These are phyloP conservation scores for Aspergillus sclerotialis DNA, from an alignment of 2,329 filamentous ascomycete species.

Conservation along the genomic window DNA sequence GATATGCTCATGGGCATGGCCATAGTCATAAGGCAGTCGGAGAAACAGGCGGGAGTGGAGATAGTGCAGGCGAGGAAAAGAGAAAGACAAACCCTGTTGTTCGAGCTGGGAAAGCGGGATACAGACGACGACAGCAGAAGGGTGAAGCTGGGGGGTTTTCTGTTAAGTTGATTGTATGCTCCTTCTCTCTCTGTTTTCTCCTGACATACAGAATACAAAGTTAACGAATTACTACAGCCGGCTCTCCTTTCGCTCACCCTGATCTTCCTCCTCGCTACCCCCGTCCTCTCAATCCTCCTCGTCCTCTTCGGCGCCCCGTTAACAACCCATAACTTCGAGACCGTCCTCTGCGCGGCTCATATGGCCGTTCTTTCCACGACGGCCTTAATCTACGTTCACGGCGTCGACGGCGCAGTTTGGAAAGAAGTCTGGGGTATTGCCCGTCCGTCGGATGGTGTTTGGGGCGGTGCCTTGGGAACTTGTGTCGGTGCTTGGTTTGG, in stretches of 20 bases:
- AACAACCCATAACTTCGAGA: constrained; percentile 71
- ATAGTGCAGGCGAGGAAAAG: too few relatives aligned
- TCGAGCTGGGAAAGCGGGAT: too few relatives aligned
- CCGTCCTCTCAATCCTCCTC: constrained; percentile 54
- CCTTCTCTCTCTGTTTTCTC: background rate
- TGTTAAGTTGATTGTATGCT: constrained; percentile 21
- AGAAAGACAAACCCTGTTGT: too few relatives aligned
- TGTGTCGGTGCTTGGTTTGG: constrained; percentile 83
- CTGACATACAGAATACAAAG: too few relatives aligned
- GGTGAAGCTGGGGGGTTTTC: constrained; percentile 4
- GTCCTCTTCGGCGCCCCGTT: constrained; percentile 89
- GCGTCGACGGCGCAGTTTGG: constrained; percentile 67
- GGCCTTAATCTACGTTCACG: constrained; percentile 78
- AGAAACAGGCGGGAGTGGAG: background rate
- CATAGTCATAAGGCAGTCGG: too few relatives aligned
- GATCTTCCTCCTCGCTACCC: constrained; percentile 46
- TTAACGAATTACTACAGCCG: too few relatives aligned
- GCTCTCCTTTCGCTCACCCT: constrained; percentile 61
- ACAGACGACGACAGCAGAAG: background rate
- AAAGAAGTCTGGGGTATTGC: constrained; percentile 59
- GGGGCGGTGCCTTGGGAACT: constrained; percentile 72
- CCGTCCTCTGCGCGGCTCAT: constrained; percentile 72
- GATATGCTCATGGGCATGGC: too few relatives aligned
- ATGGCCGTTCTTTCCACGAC: constrained; percentile 71
- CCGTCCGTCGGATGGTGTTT: constrained; percentile 73